phyloP scores from a whole-genome alignment of 2,329 filamentous ascomycete species.

The Rhinocladiella mackenziei region DNA sequence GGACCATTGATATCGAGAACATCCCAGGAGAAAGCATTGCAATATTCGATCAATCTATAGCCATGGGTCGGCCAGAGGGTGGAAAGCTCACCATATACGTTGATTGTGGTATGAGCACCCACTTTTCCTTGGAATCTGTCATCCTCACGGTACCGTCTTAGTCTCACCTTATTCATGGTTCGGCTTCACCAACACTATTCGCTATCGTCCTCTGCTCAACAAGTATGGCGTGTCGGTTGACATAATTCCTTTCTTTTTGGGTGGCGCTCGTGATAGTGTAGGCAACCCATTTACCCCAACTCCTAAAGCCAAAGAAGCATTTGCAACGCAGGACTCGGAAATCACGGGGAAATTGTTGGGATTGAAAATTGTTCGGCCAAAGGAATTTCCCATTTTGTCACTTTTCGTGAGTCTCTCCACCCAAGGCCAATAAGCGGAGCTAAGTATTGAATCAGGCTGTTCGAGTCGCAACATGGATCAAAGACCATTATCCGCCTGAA shows the following conservation, averaged over 20 bases:
- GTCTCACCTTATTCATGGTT: conserved; percentile 24
- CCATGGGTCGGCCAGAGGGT: conserved; percentile 9
- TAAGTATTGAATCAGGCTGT: conserved; percentile 10
- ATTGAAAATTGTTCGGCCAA: conserved; percentile 13
- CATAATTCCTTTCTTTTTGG: conserved; percentile 21
- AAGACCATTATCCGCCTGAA: conserved; percentile 23
- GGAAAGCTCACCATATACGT: conserved; percentile 21
- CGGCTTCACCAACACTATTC: conserved; percentile 18
- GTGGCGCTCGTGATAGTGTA: conserved; percentile 15
- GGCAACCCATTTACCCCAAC: conserved; percentile 17
- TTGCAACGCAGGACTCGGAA: conserved; percentile 14
- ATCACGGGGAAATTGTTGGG: conserved; percentile 19
- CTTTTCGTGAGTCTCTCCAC: conserved; percentile 17
- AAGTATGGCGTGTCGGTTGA: conserved; percentile 20
- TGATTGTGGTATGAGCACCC: conserved; percentile 17
- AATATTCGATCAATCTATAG: neutral
- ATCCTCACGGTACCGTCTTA: conserved; percentile 3
- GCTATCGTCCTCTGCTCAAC: conserved; percentile 17
- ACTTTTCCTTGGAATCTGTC: neutral
- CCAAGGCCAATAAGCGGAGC: neutral
- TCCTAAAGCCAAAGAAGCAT: conserved; percentile 15
- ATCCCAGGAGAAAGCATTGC: neutral
- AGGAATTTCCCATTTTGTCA: conserved; percentile 22
- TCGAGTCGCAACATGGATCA: conserved; percentile 24
- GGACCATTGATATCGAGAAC: no score